Conservation (phyloP, 371 early-diverging fungal genomes). For the Rhizopus stolonifer region DNA sequence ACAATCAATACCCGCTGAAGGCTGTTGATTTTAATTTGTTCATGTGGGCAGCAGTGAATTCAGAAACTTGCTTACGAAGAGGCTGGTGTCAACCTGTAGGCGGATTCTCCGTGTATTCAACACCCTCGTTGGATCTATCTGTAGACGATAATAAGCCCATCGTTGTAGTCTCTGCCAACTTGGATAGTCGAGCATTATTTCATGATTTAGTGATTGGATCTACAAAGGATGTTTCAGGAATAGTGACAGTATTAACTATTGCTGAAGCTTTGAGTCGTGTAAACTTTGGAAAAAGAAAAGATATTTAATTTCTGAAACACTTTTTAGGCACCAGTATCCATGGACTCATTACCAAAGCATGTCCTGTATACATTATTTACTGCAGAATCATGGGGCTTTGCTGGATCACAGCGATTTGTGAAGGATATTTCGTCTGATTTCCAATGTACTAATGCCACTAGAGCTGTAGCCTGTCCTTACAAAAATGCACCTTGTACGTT, state of each 20-base stretch:
- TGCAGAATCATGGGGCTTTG: conserved; percentile 76
- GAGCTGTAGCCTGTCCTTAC: conserved; percentile 47
- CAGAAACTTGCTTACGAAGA: conserved; percentile 68
- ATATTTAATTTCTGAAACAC: too few relatives aligned
- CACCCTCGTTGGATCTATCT: conserved; percentile 56
- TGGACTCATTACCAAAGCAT: conserved; percentile 56
- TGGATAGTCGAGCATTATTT: conserved; percentile 71
- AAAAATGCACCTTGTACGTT: conserved; percentile 53
- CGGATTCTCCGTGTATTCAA: conserved; percentile 70
- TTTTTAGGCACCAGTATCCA: conserved; percentile 45
- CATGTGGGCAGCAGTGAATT: conserved; percentile 73
- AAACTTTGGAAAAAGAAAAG: too few relatives aligned
- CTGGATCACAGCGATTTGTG: conserved; percentile 82
- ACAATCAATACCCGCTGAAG: conserved; percentile 62
- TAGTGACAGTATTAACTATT: conserved; percentile 66
- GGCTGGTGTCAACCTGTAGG: conserved; percentile 75
- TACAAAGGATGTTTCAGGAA: conserved; percentile 53
- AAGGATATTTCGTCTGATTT: conserved; percentile 64
- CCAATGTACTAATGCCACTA: conserved; percentile 55
- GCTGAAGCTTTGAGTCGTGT: conserved; percentile 73
- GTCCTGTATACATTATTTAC: conserved; percentile 74
- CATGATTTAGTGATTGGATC: conserved; percentile 63
- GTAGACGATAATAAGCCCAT: conserved; percentile 61
- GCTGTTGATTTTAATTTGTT: conserved; percentile 69
- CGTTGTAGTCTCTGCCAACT: conserved; percentile 63